phyloP scores from a whole-genome alignment of 2,329 filamentous ascomycete genomes.

The Phyllachora maydis region DNA sequence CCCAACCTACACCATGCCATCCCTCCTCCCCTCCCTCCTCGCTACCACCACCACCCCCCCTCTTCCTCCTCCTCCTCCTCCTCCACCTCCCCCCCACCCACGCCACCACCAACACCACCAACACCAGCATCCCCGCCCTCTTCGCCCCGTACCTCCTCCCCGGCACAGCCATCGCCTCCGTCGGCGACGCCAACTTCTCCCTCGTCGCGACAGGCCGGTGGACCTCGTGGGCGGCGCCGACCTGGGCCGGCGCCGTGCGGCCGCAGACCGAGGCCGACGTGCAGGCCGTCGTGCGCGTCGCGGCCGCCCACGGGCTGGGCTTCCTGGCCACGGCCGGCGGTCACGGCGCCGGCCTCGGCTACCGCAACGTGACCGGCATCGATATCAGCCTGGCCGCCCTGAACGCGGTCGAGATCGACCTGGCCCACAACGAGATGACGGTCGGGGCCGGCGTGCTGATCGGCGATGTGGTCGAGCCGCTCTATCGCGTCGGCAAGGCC shows the following conservation, averaged over 20 bases:
- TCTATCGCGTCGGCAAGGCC: neutral
- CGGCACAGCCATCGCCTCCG: no score
- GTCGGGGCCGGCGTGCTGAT: neutral
- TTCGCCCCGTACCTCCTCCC: no score
- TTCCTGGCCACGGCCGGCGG: neutral
- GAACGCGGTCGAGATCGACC: neutral
- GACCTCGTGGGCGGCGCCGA: neutral
- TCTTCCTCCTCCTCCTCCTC: no score
- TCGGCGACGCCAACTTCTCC: no score
- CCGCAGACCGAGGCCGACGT: neutral
- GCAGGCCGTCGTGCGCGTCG: neutral
- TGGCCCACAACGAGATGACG: neutral
- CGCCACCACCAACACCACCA: no score
- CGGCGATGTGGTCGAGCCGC: neutral
- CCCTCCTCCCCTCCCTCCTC: no score
- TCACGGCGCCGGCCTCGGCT: neutral
- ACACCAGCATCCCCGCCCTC: no score
- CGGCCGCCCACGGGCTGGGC: neutral
- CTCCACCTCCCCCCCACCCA: no score
- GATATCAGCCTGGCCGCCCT: neutral
- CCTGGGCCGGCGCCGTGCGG: neutral
- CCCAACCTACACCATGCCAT: no score
- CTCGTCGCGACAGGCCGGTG: no score
- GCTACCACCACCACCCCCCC: no score
- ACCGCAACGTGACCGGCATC: neutral